Evolutionary conservation across 768 basidiomycete genomes (phyloP), one percentile per base, ranked within the genome.

Genomic region (Russula olivacea): DNA sequence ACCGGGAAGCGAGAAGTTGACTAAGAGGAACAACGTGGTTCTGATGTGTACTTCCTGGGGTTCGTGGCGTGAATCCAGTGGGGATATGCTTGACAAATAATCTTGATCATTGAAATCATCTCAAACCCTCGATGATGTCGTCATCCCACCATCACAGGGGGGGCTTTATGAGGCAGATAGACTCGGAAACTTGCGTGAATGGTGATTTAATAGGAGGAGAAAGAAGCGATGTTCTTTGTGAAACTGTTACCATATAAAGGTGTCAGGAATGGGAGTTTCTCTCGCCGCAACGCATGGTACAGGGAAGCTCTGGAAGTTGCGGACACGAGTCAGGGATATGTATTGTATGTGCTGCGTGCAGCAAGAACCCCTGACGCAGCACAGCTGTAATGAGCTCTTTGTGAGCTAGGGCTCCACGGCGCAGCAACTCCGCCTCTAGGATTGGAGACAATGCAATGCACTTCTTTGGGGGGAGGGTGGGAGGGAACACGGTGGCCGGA

Each of bases 281-380:
- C 15, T 55, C 28, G 55, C 40, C 40, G 19, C 38, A 43, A 14
- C 11, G 19, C 30, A 56, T 45, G 40, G 55, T 40, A 12, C 19
- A 43, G n/a, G 28, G 40, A 45, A 55, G 55, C 25, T 17, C 7
- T 30, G 28, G 40, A 38, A 49, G 14, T 40, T 15, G 7, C 55
- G 11, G 10, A 38, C 48, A 50, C 21, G 54, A 50, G 19, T 38
- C 10, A 25, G 58, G 1, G 47, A 55, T 30, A 30, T 40, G 36
- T 23, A 36, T 36, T 36, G 36, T 36, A 36, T 34, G 34, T 34
- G 34, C 36, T 10, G 21, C 10, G 21, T 21, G 45, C 53, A 40
- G 58, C 54, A 41, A 51, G 55, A 10, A 47, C 23, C 30, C 45
- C 52, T 38, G 41, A 53, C 51, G 51, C 52, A 19, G 51, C 43